Base-by-base conservation (phyloP, 106 monocot species). In the Acorus calamus region DNA sequence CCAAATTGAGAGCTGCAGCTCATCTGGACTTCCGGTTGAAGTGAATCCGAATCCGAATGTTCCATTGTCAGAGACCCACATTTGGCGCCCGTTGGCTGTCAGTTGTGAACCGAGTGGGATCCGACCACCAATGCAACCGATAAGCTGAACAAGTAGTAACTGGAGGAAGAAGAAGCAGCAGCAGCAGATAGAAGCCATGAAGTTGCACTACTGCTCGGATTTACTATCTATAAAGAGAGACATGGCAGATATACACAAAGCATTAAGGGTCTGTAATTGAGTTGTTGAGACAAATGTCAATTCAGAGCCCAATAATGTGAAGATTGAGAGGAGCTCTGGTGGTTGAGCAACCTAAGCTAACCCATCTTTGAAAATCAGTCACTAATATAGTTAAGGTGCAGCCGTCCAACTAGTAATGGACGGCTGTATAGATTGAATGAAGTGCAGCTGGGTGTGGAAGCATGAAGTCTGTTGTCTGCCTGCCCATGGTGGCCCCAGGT, bases 11-110 rank as follows among this genome's bases (percentile, higher is more conserved):
- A 79, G 52, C 8, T 68, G 47, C 42, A 79, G 66, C 11, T 28
- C 42, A 44, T 28, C 59, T 44, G 41, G 9, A 11, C 56, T 8
- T 3, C 47, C 60, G 28, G 51, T 7, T 0, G 64, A 52, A 3
- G 61, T 4, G 61, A 79, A 79, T 5, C 79, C 79, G 9, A 79
- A 74, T 3, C 70, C 74, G 12, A 79, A 79, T 11, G 61, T 70
- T 41, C 64, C 47, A 53, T 69, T 65, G 2, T 61, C 62, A 3
- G 79, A 79, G 5, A 61, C 55, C 79, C 79, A 79, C 3, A 59
- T 28, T 9, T 61, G 65, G 61, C 10, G 46, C 6, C 55, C 60
- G 2, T 56, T 7, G 2, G 73, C 79, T 8, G 65, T 55, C 2
- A 79, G 65, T 3, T 61, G 6, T 0, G 79, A 74, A 45, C 69